Evolutionary conservation across 2,329 filamentous ascomycete genomes (phyloP), one percentile per base, ranked within the genome.

Genomic region (Colletotrichum cordylinicola): DNA sequence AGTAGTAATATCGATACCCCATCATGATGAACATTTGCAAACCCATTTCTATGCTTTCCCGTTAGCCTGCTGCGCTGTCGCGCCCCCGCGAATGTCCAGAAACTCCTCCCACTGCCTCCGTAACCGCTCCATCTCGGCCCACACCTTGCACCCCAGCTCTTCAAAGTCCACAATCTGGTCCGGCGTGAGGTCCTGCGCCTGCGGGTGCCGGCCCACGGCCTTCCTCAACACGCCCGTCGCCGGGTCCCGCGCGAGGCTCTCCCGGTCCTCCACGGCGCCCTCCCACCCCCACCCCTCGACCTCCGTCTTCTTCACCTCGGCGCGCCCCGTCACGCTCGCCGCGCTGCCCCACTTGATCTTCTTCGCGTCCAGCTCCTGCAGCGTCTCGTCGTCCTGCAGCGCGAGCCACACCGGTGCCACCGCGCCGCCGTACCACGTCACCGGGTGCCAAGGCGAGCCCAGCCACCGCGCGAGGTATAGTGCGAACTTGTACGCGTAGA

Each of bases 391-490:
- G 9, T 91, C 86, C 24, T 93, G 90, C 15, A 98, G 90, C 0
- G 94, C 91, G 8, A 98, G 86, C 94, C 95, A 98, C 29, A 94
- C 93, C 7, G 95, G 91, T 0, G 95, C 92, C 64, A 90, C 90
- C 9, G 96, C 95, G 56, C 94, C 96, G 24, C 91, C 90, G 86
- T 98, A 98, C 1, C 93, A 89, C n/a, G 90, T 90, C 65, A 95
- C 89, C 1, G 91, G 89, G 83, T 98, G 96, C 97, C 97, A 99
- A 13, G 94, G 94, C 4, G 95, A 98, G 65, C 97, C 97, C 31
- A 96, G 82, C 87, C 91, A 92, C 78, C 96, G 94, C 16, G 92
- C 92, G 18, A 98, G 58, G 82, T 93, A 93, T 82, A 98, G 93
- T 5, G 90, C 87, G 24, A 91, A 81, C 67, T 91, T 84, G 90